Conservation (phyloP, 2,329 filamentous ascomycete genomes). For the Emmonsia crescens region DNA sequence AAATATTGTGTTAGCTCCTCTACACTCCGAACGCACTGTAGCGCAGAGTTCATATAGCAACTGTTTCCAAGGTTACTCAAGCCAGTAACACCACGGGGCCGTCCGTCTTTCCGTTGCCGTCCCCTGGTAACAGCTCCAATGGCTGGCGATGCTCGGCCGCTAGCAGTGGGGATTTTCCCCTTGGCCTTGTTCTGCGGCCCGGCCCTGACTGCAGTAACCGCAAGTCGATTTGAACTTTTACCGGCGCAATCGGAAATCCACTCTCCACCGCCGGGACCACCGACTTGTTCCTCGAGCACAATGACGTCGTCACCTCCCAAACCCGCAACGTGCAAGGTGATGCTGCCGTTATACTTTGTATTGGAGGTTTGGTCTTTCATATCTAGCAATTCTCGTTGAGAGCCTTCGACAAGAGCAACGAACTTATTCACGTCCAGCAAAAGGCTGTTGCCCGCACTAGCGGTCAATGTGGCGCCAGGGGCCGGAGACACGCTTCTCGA, state of each 20-base stretch:
- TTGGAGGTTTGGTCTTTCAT: constrained; percentile 61
- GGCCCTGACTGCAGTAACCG: constrained; percentile 37
- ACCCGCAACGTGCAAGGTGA: constrained; percentile 54
- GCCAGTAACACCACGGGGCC: constrained; percentile 65
- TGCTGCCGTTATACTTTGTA: constrained; percentile 60
- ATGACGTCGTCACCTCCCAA: constrained; percentile 64
- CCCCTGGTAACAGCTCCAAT: constrained; percentile 56
- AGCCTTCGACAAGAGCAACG: constrained; percentile 48
- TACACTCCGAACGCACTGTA: constrained; percentile 88
- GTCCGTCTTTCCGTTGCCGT: constrained; percentile 56
- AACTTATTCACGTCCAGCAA: constrained; percentile 55
- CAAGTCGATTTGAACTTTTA: constrained; percentile 34
- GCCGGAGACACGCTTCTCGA: constrained; percentile 35
- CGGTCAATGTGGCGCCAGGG: constrained; percentile 31
- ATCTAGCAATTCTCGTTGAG: constrained; percentile 53
- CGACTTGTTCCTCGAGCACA: constrained; percentile 70
- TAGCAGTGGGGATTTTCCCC: constrained; percentile 35
- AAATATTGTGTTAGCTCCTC: constrained; percentile 93
- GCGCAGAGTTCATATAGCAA: constrained; percentile 97
- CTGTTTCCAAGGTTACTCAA: constrained; percentile 90
- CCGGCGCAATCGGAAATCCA: constrained; percentile 43
- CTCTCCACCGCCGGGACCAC: constrained; percentile 42
- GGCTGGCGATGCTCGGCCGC: constrained; percentile 56
- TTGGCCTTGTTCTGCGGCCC: constrained; percentile 26
- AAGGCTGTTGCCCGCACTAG: constrained; percentile 38